A percentile compares a stretch with the other conserved stretches of the same genome.
Evolutionary conservation across 805 yeast genomes (phyloP).

Genomic region (Teunomyces pallodes): DNA sequence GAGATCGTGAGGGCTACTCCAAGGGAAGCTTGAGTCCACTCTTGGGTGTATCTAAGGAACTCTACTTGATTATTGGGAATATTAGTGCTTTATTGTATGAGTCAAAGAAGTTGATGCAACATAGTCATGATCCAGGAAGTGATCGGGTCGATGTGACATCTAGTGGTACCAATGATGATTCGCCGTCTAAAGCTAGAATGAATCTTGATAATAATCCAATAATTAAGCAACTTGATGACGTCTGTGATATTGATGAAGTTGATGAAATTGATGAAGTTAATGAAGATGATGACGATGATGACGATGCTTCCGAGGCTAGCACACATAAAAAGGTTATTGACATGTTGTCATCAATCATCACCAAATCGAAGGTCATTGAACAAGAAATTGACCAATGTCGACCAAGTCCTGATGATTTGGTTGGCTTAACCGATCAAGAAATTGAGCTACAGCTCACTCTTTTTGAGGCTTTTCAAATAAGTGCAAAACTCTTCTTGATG

Average conservation of each 20-base stretch:
- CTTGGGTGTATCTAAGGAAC: constrained; percentile 67
- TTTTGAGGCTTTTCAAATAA: constrained; percentile 68
- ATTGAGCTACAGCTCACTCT: constrained; percentile 64
- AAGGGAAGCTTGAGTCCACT: constrained; percentile 60
- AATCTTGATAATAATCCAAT: neutral
- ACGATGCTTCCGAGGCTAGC: constrained; percentile 21
- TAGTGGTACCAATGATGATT: neutral
- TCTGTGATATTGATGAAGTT: neutral
- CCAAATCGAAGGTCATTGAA: constrained; percentile 43
- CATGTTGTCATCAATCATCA: constrained; percentile 24
- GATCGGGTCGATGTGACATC: neutral
- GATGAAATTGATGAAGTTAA: constrained; percentile 11
- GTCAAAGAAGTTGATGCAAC: constrained; percentile 24
- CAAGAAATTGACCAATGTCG: constrained; percentile 44
- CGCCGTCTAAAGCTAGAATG: neutral
- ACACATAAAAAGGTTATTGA: constrained; percentile 20
- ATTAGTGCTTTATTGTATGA: constrained; percentile 60
- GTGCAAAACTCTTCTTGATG: constrained; percentile 64
- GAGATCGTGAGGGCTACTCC: constrained; percentile 30
- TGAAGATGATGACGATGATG: constrained; percentile 13
- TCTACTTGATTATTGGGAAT: constrained; percentile 67
- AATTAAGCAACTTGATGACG: neutral
- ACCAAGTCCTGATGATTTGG: constrained; percentile 52
- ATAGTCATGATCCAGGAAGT: neutral
- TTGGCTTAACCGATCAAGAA: constrained; percentile 43